Percentiles rank a stretch among this genome's conserved stretches.
These are phyloP conservation scores for Triangularia setosa DNA, from an alignment of 2,329 filamentous ascomycete genomes.

Conservation along the genomic window DNA sequence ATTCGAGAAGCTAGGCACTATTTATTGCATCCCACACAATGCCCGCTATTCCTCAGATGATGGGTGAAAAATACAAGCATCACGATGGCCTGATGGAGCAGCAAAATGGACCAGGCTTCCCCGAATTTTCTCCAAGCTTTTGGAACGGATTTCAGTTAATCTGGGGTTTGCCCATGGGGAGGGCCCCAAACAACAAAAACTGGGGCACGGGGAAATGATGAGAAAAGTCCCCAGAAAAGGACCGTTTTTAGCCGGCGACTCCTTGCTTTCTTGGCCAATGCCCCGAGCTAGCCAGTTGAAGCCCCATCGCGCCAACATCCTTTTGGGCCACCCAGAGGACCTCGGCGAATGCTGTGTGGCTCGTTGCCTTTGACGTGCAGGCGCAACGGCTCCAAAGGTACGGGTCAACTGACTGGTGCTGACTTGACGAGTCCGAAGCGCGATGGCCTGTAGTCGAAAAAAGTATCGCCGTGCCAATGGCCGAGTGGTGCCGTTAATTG, in stretches of 20 bases:
- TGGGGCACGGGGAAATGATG: not conserved
- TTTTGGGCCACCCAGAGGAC: not conserved
- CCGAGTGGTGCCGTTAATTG: slow-evolving; percentile 8
- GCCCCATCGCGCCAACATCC: not conserved
- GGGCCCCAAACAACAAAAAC: not conserved
- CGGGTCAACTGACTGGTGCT: slow-evolving; percentile 12
- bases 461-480: slow-evolving; percentile 8
- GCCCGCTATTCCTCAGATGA: not conserved
- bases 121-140: not conserved
- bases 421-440: slow-evolving; percentile 1
- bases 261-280: not conserved
- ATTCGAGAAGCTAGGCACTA: no score
- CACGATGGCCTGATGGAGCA: not conserved
- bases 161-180: not conserved
- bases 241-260: slow-evolving; percentile 25
- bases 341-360: not conserved
- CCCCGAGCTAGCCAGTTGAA: slow-evolving; percentile 6
- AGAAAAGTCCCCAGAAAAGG: slow-evolving; percentile 23
- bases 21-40: not conserved
- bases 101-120: not conserved
- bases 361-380: not conserved
- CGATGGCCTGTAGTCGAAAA: not conserved
- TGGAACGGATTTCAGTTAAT: not conserved
- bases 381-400: slow-evolving; percentile 2
- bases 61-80: not conserved